Conservation (phyloP, 352 stramenopile genomes). For the Globisporangium yorkense region DNA sequence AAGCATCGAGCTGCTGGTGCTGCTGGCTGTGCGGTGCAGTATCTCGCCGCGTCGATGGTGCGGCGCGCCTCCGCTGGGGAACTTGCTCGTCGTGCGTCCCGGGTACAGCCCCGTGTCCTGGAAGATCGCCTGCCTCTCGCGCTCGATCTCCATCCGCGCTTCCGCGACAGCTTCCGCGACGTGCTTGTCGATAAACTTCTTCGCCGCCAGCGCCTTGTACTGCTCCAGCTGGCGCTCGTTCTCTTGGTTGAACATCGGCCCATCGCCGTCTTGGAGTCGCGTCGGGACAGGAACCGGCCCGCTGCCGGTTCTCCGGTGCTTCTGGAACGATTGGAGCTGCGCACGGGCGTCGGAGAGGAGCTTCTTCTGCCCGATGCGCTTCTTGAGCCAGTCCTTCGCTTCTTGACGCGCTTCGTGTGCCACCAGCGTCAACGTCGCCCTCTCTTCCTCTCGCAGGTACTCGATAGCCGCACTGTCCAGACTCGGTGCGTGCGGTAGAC, state of each 20-base stretch:
- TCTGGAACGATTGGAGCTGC: constrained; percentile 40
- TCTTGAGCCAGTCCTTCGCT: constrained; percentile 63
- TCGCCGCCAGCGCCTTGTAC: constrained; percentile 41
- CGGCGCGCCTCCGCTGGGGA: not conserved
- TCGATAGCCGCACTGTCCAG: constrained; percentile 26
- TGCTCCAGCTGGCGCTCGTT: constrained; percentile 41
- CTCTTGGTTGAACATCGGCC: constrained; percentile 9
- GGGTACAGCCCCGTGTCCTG: constrained; percentile 61
- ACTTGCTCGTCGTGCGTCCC: constrained; percentile 14
- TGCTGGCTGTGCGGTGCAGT: constrained; percentile 14
- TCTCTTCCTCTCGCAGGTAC: constrained; percentile 56
- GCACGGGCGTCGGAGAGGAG: constrained; percentile 58
- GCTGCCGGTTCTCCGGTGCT: constrained; percentile 37
- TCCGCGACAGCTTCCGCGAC: constrained; percentile 57
- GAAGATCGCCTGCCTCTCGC: constrained; percentile 59
- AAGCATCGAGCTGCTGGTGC: constrained; percentile 17
- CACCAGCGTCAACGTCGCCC: constrained; percentile 55
- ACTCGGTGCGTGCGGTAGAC: constrained; percentile 18
- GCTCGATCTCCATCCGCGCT: constrained; percentile 57
- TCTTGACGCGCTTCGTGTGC: constrained; percentile 59
- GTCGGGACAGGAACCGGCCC: constrained; percentile 20
- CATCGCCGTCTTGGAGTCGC: not conserved
- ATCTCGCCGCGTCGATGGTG: constrained; percentile 3
- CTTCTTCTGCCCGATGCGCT: constrained; percentile 74
- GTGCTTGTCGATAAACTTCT: constrained; percentile 74